Evolutionary conservation across 495 filamentous ascomycete genomes (phyloP).

Genomic region (Tuber indicum): DNA sequence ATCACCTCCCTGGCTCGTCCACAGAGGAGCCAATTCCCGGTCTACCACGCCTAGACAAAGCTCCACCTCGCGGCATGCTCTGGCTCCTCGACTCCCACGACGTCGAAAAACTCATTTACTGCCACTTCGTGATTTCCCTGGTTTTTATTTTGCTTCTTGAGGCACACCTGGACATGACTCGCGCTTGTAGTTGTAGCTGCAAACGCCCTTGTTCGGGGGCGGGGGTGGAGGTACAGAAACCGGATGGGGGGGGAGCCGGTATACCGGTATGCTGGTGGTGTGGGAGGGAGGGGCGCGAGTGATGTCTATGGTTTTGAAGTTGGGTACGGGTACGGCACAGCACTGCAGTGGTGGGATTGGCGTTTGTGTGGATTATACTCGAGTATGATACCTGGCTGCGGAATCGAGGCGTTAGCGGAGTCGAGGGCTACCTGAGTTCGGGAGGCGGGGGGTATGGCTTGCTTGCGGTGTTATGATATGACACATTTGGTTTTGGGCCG

Average conservation of each 20-base stretch:
- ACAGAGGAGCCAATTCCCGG: not conserved
- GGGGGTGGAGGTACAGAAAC: not conserved
- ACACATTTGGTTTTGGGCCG: too few relatives aligned
- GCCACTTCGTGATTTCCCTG: too few relatives aligned
- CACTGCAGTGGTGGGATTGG: too few relatives aligned
- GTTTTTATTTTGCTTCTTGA: not conserved
- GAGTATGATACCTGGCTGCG: too few relatives aligned
- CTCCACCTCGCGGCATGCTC: not conserved
- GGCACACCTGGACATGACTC: not conserved
- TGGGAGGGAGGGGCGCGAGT: not conserved
- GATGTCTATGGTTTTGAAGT: not conserved
- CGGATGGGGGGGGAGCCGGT: not conserved
- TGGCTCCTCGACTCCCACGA: not conserved
- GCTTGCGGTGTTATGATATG: too few relatives aligned
- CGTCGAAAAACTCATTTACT: not conserved
- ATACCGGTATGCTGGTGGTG: not conserved
- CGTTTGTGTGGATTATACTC: too few relatives aligned
- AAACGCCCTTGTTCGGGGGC: not conserved
- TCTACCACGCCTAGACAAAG: not conserved
- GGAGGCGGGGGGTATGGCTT: too few relatives aligned
- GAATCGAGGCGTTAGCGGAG: too few relatives aligned
- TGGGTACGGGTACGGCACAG: too few relatives aligned
- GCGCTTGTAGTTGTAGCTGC: not conserved
- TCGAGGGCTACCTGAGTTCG: too few relatives aligned
- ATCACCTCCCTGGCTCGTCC: not conserved